phyloP scores from a whole-genome alignment of 2,329 filamentous ascomycete species.

The Chrysoporthe austroafricana region DNA sequence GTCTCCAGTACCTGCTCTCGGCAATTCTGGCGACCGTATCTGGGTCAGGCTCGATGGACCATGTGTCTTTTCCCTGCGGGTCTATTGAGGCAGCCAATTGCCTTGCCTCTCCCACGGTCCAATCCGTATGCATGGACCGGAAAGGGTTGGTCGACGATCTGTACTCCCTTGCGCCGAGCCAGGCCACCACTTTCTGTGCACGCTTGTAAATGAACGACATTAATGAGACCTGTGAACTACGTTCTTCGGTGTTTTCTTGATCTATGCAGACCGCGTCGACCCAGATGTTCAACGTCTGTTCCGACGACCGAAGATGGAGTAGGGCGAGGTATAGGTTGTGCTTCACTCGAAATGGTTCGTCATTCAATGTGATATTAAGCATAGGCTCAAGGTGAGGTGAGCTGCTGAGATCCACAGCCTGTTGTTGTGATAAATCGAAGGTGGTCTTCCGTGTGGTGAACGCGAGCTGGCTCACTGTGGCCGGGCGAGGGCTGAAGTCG shows the following conservation, averaged over 20 bases:
- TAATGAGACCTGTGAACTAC: neutral
- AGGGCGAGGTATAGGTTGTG: neutral
- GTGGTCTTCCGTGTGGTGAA: neutral
- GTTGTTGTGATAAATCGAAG: neutral
- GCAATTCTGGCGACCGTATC: neutral
- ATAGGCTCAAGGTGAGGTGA: neutral
- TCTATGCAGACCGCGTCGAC: conserved; percentile 4
- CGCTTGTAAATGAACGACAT: conserved; percentile 12
- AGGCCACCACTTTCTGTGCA: conserved; percentile 11
- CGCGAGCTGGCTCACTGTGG: neutral
- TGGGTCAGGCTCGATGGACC: neutral
- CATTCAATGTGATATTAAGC: neutral
- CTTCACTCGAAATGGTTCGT: neutral
- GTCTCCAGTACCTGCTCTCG: conserved; percentile 2
- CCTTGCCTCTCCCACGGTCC: neutral
- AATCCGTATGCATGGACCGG: neutral
- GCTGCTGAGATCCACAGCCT: neutral
- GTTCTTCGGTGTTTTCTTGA: conserved; percentile 1
- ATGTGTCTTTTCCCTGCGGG: neutral
- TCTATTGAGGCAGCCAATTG: neutral
- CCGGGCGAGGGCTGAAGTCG: neutral
- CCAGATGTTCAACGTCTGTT: neutral
- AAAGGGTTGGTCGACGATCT: neutral
- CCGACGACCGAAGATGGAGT: neutral
- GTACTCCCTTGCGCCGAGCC: conserved; percentile 7